Evolutionary conservation across 2,329 filamentous ascomycete species (phyloP), one percentile per base, ranked within the genome.

Genomic region (Colletotrichum melonis): DNA sequence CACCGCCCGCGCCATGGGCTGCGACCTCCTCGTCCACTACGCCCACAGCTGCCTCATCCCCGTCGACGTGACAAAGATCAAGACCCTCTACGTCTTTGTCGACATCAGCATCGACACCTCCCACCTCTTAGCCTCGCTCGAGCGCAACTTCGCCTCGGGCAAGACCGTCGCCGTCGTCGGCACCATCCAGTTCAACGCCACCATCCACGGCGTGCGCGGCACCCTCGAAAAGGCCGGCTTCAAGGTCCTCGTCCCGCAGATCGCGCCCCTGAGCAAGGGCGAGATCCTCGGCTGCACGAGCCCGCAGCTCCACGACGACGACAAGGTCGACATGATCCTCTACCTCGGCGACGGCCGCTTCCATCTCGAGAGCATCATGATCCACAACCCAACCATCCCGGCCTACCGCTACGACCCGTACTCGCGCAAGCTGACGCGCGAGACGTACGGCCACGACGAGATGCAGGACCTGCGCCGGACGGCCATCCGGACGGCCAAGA

Each of bases 241-340:
- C 87, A 91, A 89, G 72, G 90, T 98, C 42, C 81, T 98, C 28
- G 93, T 98, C 38, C 97, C 97, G 0, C 97, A 99, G 82, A 98
- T 98, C 76, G 92, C 94, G 42, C 97, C 97, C 0, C 84, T 99
- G 5, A 97, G 94, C 74, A 97, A 97, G 80, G 97, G 97, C 64
- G 97, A 99, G 84, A 98, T 99, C 64, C 87, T 99, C 1, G 97
- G 97, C n/a, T 99, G 97, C 82, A 99, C 97, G 8, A 97, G 95
- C 0, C 97, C 97, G 0, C 89, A 89, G 26, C 86, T 96, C 3
- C 81, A 86, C 16, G 82, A 88, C 12, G 86, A 86, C 12, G 88
- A 89, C 59, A 84, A 83, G 55, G 90, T 95, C 26, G 94, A 97
- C 79, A 84, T 95, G 75, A 92, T 98, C 58, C 86, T 98, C 1